Conservation (phyloP, 495 filamentous ascomycete species). For the Aspergillus egyptiacus region DNA sequence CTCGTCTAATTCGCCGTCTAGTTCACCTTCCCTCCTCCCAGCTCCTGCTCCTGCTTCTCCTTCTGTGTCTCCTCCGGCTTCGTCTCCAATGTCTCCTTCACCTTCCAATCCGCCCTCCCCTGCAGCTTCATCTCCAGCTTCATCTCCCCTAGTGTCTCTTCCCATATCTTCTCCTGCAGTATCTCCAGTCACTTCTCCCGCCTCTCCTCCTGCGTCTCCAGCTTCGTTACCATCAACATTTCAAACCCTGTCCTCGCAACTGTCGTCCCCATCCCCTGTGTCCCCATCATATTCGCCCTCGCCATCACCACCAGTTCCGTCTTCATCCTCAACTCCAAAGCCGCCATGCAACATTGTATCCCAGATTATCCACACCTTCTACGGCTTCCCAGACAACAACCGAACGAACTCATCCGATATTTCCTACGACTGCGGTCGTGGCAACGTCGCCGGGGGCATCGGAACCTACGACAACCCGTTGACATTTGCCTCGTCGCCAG, state of each 20-base stretch:
- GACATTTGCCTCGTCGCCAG: constrained; percentile 38
- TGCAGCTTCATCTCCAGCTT: too few species aligned
- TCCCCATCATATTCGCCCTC: neutral
- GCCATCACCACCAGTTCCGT: neutral
- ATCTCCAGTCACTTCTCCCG: neutral
- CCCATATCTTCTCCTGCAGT: neutral
- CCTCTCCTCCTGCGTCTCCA: neutral
- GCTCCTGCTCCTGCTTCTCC: too few species aligned
- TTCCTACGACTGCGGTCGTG: constrained; percentile 33
- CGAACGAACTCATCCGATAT: constrained; percentile 31
- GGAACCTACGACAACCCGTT: constrained; percentile 41
- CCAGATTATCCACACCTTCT: constrained; percentile 22
- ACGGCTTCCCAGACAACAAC: constrained; percentile 37
- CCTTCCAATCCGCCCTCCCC: too few species aligned
- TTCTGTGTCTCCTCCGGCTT: neutral
- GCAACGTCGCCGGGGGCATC: constrained; percentile 23
- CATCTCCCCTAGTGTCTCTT: neutral
- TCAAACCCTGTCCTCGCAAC: too few species aligned
- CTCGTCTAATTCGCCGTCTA: too few species aligned
- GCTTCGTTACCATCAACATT: neutral
- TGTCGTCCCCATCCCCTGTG: too few species aligned
- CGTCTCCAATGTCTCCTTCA: neutral
- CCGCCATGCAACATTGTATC: neutral
- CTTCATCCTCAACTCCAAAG: neutral
- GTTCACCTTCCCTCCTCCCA: too few species aligned